phyloP scores from a whole-genome alignment of 805 yeast species.

The Cyberlindnera saturnus region DNA sequence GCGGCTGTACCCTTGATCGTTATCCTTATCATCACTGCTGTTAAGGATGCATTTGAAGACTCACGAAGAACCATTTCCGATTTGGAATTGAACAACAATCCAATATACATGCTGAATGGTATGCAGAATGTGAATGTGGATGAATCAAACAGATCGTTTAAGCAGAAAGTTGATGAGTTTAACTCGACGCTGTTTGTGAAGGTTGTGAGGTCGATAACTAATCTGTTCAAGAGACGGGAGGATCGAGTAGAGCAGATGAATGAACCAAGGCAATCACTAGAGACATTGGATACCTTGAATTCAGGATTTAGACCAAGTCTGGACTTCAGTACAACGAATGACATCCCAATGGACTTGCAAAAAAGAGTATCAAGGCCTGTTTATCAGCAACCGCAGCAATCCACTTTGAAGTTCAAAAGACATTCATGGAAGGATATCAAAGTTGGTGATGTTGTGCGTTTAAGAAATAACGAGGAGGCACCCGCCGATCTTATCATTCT shows the following conservation, averaged over 20 bases:
- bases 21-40: conserved; percentile 67
- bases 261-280: conserved; percentile 12
- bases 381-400: neutral
- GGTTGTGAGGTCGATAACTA: conserved; percentile 15
- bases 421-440: conserved; percentile 58
- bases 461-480: conserved; percentile 68
- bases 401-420: conserved; percentile 23
- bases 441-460: conserved; percentile 70
- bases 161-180: conserved; percentile 58
- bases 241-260: conserved; percentile 3
- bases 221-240: conserved; percentile 14
- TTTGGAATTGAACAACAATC: conserved; percentile 68
- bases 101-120: conserved; percentile 55
- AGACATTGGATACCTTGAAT: conserved; percentile 5
- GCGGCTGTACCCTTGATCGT: conserved; percentile 77
- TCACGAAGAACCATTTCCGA: conserved; percentile 67
- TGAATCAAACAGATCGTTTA: conserved; percentile 36
- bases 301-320: conserved; percentile 1
- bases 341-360: conserved; percentile 3
- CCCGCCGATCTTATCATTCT: conserved; percentile 70
- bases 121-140: conserved; percentile 52
- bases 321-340: conserved; percentile 1
- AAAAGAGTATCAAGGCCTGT: conserved; percentile 4
- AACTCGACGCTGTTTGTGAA: conserved; percentile 26
- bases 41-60: conserved; percentile 78